These are phyloP conservation scores for Paracoccidioides brasiliensis DNA, from an alignment of 2,329 filamentous ascomycete species.

Conservation along the genomic window DNA sequence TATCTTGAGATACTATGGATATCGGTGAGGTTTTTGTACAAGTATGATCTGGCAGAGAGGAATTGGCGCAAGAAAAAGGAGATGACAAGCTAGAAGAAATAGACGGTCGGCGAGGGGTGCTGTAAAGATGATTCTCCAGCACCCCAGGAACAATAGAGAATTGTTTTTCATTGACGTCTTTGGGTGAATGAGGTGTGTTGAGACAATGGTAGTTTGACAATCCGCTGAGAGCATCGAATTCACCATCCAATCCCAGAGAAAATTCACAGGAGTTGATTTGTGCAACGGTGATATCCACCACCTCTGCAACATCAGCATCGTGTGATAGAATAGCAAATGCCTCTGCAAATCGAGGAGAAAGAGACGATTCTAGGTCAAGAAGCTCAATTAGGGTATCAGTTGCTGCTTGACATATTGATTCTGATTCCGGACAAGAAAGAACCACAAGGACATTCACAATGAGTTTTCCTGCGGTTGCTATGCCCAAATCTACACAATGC, in stretches of 20 bases:
- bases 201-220: neutral
- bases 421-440: neutral
- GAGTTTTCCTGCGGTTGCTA: constrained; percentile 4
- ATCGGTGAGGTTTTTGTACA: neutral
- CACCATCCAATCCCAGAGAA: neutral
- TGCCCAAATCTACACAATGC: neutral
- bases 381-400: constrained; percentile 1
- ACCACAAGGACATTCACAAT: constrained; percentile 1
- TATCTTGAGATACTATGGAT: neutral
- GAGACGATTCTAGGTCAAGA: constrained; percentile 2
- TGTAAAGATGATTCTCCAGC: neutral
- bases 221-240: neutral
- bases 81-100: neutral
- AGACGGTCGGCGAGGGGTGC: neutral
- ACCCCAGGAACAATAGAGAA: neutral
- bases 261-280: constrained; percentile 1
- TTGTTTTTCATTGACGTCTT: neutral
- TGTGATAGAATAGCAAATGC: constrained; percentile 5
- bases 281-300: constrained; percentile 1
- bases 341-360: constrained; percentile 3
- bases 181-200: neutral
- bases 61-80: neutral
- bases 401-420: neutral
- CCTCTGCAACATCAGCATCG: constrained; percentile 2
- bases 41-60: neutral